phyloP scores from a whole-genome alignment of 2,329 filamentous ascomycete genomes.

The Sclerotiophoma versabilis region DNA sequence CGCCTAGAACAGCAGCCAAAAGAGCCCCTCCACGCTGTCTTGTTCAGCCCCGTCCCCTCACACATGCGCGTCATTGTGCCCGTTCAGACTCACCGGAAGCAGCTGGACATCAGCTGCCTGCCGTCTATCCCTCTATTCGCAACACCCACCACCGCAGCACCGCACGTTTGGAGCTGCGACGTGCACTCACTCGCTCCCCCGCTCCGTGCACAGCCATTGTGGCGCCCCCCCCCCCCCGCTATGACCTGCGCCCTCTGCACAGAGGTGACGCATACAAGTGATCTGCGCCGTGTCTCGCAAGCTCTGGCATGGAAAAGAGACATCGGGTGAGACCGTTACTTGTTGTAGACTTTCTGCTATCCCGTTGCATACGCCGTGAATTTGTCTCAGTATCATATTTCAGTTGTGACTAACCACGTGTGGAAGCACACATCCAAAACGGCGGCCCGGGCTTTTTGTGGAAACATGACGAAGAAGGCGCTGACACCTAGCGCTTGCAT shows the following conservation, averaged over 20 bases:
- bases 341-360: background rate
- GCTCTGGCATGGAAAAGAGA: background rate
- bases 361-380: background rate
- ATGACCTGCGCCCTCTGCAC: background rate
- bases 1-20: conserved; percentile 22
- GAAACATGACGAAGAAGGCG: conserved; percentile 1
- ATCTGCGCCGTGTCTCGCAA: conserved; percentile 5
- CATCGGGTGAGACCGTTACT: background rate
- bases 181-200: conserved; percentile 7
- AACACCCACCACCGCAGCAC: background rate
- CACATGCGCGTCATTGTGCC: conserved; percentile 7
- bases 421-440: background rate
- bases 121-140: background rate
- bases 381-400: background rate
- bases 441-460: background rate
- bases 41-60: background rate
- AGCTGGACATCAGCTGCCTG: background rate
- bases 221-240: conserved; percentile 5
- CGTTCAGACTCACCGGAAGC: conserved; percentile 9
- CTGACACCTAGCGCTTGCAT: background rate
- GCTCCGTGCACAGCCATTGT: conserved; percentile 8
- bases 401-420: conserved; percentile 2
- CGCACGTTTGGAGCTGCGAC: conserved; percentile 9
- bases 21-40: conserved; percentile 13
- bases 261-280: conserved; percentile 1